A percentile compares a stretch with the other conserved stretches of the same genome.
Conservation (phyloP, 1,284 basidiomycete genomes). For the Papiliotrema flavescens region DNA sequence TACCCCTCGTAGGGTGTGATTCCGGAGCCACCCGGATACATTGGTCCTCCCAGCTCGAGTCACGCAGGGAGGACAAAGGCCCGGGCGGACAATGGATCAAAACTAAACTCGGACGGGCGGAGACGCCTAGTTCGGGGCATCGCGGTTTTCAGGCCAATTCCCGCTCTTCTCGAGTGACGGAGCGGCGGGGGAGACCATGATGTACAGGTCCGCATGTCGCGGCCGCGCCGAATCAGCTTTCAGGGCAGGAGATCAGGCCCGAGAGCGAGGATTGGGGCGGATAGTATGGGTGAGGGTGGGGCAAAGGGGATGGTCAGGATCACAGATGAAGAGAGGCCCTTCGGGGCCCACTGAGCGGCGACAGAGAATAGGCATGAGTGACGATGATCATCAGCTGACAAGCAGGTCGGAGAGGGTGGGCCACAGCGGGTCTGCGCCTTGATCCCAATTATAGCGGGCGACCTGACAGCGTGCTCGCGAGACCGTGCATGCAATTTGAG, state of each 20-base stretch:
- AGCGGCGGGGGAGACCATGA: constrained; percentile 20
- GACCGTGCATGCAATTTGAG: too few relatives aligned
- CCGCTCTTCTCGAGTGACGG: constrained; percentile 4
- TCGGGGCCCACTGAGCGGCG: not conserved
- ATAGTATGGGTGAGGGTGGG: not conserved
- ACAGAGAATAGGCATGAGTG: too few relatives aligned
- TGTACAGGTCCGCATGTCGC: constrained; percentile 8
- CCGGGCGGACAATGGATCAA: constrained; percentile 15
- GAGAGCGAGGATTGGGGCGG: constrained; percentile 31
- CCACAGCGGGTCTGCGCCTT: too few relatives aligned
- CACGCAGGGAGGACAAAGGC: constrained; percentile 21
- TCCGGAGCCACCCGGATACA: constrained; percentile 13
- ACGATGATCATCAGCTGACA: too few relatives aligned
- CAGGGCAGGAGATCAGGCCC: constrained; percentile 5
- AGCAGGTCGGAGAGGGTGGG: too few relatives aligned
- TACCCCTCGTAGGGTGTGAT: not conserved
- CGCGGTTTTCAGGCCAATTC: constrained; percentile 24
- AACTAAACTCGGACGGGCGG: not conserved
- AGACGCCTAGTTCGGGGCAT: constrained; percentile 3
- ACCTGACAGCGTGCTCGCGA: too few relatives aligned
- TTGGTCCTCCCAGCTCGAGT: constrained; percentile 15
- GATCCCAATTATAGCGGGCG: too few relatives aligned
- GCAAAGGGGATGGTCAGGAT: not conserved
- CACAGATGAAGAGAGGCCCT: not conserved
- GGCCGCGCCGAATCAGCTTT: constrained; percentile 25